Conservation (phyloP, 1,284 basidiomycete species). For the Tylopilus orsonianus region DNA sequence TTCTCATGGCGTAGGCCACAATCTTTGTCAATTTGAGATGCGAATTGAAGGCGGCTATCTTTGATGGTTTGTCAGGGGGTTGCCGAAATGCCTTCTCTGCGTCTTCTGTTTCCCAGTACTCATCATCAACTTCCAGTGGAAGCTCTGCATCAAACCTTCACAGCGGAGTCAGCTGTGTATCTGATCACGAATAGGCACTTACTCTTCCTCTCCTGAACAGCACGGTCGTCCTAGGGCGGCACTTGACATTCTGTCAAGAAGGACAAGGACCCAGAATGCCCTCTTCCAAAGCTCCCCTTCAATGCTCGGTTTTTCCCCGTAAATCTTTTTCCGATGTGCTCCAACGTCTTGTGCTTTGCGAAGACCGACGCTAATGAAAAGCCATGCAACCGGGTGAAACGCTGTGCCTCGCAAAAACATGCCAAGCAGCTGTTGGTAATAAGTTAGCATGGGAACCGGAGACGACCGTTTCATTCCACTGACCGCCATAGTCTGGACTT, state of each 20-base stretch:
- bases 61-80: slow-evolving; percentile 61
- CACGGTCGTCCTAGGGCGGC: slow-evolving; percentile 71
- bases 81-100: slow-evolving; percentile 56
- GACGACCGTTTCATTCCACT: slow-evolving; percentile 21
- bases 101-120: slow-evolving; percentile 70
- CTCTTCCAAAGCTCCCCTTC: slow-evolving; percentile 78
- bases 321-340: slow-evolving; percentile 60
- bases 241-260: slow-evolving; percentile 63
- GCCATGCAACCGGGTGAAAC: slow-evolving; percentile 62
- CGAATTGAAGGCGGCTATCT: slow-evolving; percentile 63
- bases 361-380: slow-evolving; percentile 63
- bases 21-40: slow-evolving; percentile 73
- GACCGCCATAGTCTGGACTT: slow-evolving; percentile 66
- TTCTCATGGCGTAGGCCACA: slow-evolving; percentile 66
- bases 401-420: slow-evolving; percentile 55
- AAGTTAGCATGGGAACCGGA: slow-evolving; percentile 3
- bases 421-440: slow-evolving; percentile 40
- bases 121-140: slow-evolving; percentile 83
- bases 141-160: slow-evolving; percentile 74
- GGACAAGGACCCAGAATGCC: slow-evolving; percentile 71
- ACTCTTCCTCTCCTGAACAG: slow-evolving; percentile 79
- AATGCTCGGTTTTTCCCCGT: slow-evolving; percentile 43
- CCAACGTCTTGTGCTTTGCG: slow-evolving; percentile 72
- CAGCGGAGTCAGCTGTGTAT: slow-evolving; percentile 10
- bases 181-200: slow-evolving; percentile 29